Conservation (phyloP, 805 yeast species). For the Yarrowia deformans region DNA sequence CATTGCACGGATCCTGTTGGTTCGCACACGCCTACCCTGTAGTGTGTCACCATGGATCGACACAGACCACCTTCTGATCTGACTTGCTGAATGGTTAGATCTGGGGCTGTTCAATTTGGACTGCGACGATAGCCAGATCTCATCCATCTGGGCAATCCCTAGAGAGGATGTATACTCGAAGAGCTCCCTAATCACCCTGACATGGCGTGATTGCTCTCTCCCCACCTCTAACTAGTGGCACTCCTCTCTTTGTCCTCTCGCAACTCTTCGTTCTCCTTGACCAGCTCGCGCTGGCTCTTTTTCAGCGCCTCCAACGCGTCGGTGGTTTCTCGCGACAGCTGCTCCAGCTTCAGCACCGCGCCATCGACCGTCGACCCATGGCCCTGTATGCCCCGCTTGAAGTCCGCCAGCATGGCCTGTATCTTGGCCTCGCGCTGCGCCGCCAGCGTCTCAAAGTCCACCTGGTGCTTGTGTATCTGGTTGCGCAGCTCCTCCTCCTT, state of each 20-base stretch:
- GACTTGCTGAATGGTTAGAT: too few relatives aligned
- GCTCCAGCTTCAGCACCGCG: not conserved
- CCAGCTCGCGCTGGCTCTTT: slow-evolving; percentile 29
- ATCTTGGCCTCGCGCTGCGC: slow-evolving; percentile 4
- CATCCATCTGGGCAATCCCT: too few relatives aligned
- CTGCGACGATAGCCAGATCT: too few relatives aligned
- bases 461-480: slow-evolving; percentile 25
- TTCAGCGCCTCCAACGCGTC: slow-evolving; percentile 20
- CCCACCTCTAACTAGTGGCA: not conserved
- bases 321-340: slow-evolving; percentile 3
- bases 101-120: too few relatives aligned
- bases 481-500: slow-evolving; percentile 16
- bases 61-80: too few relatives aligned
- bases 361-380: slow-evolving; percentile 8
- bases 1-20: not conserved
- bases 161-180: too few relatives aligned
- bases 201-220: not conserved
- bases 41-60: not conserved
- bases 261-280: slow-evolving; percentile 14
- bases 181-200: too few relatives aligned
- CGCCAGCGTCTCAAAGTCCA: slow-evolving; percentile 21
- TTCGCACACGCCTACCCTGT: too few relatives aligned
- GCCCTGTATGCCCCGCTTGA: slow-evolving; percentile 10
- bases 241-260: not conserved
- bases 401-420: slow-evolving; percentile 15